Base-by-base conservation (phyloP, 768 basidiomycete species). In the Gautieria morchelliformis region DNA sequence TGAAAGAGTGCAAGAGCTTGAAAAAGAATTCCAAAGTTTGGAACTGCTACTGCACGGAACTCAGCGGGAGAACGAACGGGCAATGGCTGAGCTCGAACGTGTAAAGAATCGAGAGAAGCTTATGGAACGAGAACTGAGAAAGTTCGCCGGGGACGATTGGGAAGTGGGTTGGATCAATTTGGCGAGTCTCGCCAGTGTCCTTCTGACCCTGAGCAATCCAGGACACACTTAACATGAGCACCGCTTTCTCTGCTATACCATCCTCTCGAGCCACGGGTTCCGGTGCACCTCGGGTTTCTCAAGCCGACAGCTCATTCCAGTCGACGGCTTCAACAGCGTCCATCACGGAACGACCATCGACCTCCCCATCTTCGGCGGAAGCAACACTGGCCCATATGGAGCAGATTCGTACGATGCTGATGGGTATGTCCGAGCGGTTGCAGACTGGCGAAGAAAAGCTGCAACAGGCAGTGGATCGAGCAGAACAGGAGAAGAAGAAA, bases 41-140 rank as follows among this genome's bases (percentile, higher is more conserved):
- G 89, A 90, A 40, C 72, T 92, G 17, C 72, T 92, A 3, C 69
- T 90, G 0, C 80, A 87, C 59, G 89, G 89, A 0, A 91, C 89
- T 0, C 88, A 90, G 61, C 73, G 88, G 51, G 90, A 93, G 72
- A 93, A 93, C 63, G 89, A 91, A 63, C 76, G 85, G 50, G 86
- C 84, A 60, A 91, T 92, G 89, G 75, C 80, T 0, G 87, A 90
- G 58, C 73, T 89, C 3, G 89, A 91, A 56, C 75, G 85, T 61
- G 77, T 73, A 3, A 87, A 80, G 58, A 75, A 75, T n/a, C 75
- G 89, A 50, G 87, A 89, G 69, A 87, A 88, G 67, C 74, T 81
- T 69, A 77, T 91, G 37, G 89, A 93, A 65, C 77, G 80, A 33
- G 85, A 87, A 49, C 68, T 93, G 14, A 73, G 80, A 5, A 83